A percentile compares a stretch with the other conserved stretches of the same genome.
These are phyloP conservation scores for Chaetomium strumarium DNA, from an alignment of 2,329 filamentous ascomycete genomes.

Conservation along the genomic window DNA sequence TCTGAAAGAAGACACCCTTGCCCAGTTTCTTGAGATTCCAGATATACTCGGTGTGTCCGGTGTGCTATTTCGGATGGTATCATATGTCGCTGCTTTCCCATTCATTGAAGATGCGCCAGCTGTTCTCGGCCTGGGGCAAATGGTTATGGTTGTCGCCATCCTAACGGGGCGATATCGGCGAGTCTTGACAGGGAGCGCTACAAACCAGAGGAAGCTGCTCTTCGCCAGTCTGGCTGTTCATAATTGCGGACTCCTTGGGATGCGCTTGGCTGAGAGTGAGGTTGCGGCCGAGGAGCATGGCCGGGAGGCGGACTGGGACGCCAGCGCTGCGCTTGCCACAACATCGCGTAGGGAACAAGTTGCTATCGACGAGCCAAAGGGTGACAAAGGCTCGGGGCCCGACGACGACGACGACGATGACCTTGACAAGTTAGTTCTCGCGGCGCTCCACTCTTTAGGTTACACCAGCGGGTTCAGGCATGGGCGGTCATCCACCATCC, in stretches of 20 bases:
- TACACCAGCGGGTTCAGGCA: slow-evolving; percentile 55
- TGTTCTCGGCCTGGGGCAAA: slow-evolving; percentile 61
- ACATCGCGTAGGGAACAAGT: slow-evolving; percentile 32
- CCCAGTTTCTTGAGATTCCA: slow-evolving; percentile 67
- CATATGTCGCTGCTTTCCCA: slow-evolving; percentile 67
- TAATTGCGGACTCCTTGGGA: slow-evolving; percentile 48
- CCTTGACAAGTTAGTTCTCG: slow-evolving; percentile 57
- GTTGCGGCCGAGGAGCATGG: neutral
- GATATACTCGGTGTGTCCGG: slow-evolving; percentile 62
- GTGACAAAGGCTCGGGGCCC: slow-evolving; percentile 38
- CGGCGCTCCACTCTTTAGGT: slow-evolving; percentile 63
- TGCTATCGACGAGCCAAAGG: slow-evolving; percentile 30
- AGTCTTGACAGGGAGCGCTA: slow-evolving; percentile 53
- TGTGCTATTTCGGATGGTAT: slow-evolving; percentile 65
- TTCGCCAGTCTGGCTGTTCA: slow-evolving; percentile 69
- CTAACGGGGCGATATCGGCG: slow-evolving; percentile 64
- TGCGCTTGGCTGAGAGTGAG: slow-evolving; percentile 1
- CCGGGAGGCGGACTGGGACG: neutral
- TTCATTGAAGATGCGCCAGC: slow-evolving; percentile 65
- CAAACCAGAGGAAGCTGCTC: slow-evolving; percentile 56
- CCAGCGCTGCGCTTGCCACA: neutral
- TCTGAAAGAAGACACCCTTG: slow-evolving; percentile 64
- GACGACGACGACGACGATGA: slow-evolving; percentile 40
- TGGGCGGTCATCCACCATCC: slow-evolving; percentile 44
- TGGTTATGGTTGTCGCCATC: slow-evolving; percentile 67